phyloP scores from a whole-genome alignment of 495 filamentous ascomycete genomes.

The Penicillium mononematosum region DNA sequence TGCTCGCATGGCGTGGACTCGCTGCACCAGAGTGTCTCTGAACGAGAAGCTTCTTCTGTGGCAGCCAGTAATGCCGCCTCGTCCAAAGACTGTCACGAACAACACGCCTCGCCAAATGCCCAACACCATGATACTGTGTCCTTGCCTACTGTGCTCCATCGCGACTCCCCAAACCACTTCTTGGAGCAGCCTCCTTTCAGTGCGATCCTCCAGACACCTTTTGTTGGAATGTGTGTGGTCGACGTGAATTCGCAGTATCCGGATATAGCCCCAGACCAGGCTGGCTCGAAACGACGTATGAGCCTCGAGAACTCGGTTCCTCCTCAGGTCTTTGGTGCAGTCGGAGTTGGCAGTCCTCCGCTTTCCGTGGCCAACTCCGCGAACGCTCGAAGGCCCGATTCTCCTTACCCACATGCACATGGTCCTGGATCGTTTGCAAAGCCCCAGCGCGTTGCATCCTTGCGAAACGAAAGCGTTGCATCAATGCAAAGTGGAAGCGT shows the following conservation, averaged over 20 bases:
- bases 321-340: neutral
- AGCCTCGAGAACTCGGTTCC: constrained; percentile 1
- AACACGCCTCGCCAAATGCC: neutral
- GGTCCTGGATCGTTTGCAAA: neutral
- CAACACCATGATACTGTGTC: neutral
- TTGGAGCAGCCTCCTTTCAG: constrained; percentile 22
- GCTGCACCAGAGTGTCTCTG: constrained; percentile 32
- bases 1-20: constrained; percentile 32
- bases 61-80: neutral
- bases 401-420: neutral
- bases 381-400: neutral
- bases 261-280: neutral
- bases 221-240: constrained; percentile 24
- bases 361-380: constrained; percentile 3
- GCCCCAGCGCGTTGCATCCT: neutral
- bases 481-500: constrained; percentile 4
- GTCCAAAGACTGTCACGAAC: constrained; percentile 12
- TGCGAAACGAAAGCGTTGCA: constrained; percentile 3
- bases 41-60: constrained; percentile 18
- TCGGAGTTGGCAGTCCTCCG: neutral
- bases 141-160: constrained; percentile 1
- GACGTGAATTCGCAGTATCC: constrained; percentile 3
- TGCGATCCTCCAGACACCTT: constrained; percentile 18
- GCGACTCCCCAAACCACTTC: neutral
- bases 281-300: neutral